A percentile compares a stretch with the other conserved stretches of the same genome.
These are phyloP conservation scores for Harringtonia aguacate DNA, from an alignment of 2,329 filamentous ascomycete genomes.

Conservation along the genomic window DNA sequence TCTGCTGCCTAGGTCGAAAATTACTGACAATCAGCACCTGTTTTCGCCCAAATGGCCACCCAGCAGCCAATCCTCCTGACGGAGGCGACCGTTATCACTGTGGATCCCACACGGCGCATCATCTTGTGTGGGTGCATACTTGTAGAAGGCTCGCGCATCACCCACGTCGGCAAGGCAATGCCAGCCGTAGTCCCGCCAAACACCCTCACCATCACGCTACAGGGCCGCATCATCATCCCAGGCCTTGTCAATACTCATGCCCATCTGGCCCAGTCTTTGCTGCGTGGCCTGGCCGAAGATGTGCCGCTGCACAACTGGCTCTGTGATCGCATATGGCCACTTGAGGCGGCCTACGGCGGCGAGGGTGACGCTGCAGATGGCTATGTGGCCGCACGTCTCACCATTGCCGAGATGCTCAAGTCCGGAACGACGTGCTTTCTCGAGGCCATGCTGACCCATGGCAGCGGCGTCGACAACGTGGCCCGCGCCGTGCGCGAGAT, in stretches of 20 bases:
- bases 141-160: slow-evolving; percentile 26
- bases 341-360: slow-evolving; percentile 16
- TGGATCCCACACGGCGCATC: slow-evolving; percentile 32
- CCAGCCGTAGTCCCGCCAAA: slow-evolving; percentile 16
- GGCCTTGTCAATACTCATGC: slow-evolving; percentile 40
- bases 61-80: no score
- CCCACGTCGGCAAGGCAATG: slow-evolving; percentile 27
- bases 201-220: slow-evolving; percentile 17
- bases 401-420: slow-evolving; percentile 38
- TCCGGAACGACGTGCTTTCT: slow-evolving; percentile 39
- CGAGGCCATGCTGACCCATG: slow-evolving; percentile 34
- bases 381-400: slow-evolving; percentile 34
- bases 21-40: no score
- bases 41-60: no score
- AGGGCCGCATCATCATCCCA: slow-evolving; percentile 34
- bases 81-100: slow-evolving; percentile 39
- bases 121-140: slow-evolving; percentile 35
- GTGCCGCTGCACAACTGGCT: slow-evolving; percentile 38
- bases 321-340: slow-evolving; percentile 36
- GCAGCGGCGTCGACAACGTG: slow-evolving; percentile 16
- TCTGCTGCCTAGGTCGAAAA: no score
- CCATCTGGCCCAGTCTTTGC: slow-evolving; percentile 36
- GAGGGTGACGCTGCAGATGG: slow-evolving; percentile 27
- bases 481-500: slow-evolving; percentile 12
- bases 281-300: slow-evolving; percentile 37